Evolutionary conservation across 2,329 filamentous ascomycete species (phyloP), one percentile per base, ranked within the genome.

Genomic region (Cladophialophora carrionii): DNA sequence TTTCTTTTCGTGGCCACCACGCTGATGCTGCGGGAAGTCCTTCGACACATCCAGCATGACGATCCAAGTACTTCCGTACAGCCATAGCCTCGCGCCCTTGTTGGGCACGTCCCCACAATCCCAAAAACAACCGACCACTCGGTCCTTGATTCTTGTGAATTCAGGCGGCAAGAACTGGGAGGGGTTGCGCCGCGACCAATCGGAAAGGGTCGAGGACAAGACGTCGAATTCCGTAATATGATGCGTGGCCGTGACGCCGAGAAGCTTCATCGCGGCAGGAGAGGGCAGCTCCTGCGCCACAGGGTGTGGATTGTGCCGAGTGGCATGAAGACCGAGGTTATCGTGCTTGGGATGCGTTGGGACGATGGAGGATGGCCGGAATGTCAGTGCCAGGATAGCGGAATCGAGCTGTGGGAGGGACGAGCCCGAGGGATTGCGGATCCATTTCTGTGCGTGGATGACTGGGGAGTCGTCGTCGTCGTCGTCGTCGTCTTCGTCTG

Each of bases 31-130:
- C 22, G 79, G 75, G 56, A 95, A 83, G 75, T 96, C 89, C 72
- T 85, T 84, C 22, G 85, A 85, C 32, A 96, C 80, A 75, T 98
- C 92, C 66, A 99, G 86, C 93, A 98, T 98, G 79, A 91, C 92
- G 26, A 99, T 78, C 84, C 92, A 98, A 0, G 86, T 88, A 48
- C 87, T 85, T 6, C 94, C 93, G 73, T 96, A 97, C 22, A 98
- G 79, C 92, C 94, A 98, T 7, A 94, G 78, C 14, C 94, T 85
- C 54, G 87, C 81, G n/a, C 31, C 31, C 82, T 81, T 62, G 4
- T 48, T 63, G 26, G 20, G 41, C 8, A 26, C 52, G 31, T 65
- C 60, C 10, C 12, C 56, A 29, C 53, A 62, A 41, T 68, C 66
- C 93, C 94, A 98, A 46, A 96, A 77, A n/a, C 62, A 69, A 10